Conservation (phyloP, 306 rosid species). For the Medicago ruthenica region DNA sequence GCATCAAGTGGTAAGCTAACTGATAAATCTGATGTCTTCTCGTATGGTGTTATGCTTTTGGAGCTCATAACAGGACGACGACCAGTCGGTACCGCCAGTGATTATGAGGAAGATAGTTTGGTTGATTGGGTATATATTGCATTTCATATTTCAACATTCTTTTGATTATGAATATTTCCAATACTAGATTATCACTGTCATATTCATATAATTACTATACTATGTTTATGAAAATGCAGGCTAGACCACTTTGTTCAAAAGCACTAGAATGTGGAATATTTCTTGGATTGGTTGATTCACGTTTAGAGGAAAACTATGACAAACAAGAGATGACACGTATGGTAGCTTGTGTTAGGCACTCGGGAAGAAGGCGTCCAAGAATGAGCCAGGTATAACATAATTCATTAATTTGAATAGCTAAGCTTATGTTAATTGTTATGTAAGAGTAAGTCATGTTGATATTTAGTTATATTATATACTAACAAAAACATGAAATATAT, state of each 20-base stretch:
- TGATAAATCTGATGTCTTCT: slow-evolving; percentile 90
- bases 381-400: slow-evolving; percentile 76
- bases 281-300: slow-evolving; percentile 64
- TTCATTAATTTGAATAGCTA: background rate
- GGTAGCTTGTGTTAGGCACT: slow-evolving; percentile 83
- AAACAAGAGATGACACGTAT: slow-evolving; percentile 63
- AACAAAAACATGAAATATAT: slow-evolving; percentile 29
- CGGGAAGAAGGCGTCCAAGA: slow-evolving; percentile 73
- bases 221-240: slow-evolving; percentile 52
- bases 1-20: slow-evolving; percentile 94
- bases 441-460: background rate
- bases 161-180: background rate
- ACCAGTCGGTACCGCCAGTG: slow-evolving; percentile 54
- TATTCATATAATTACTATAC: background rate
- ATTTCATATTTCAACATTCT: background rate
- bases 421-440: background rate
- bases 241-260: slow-evolving; percentile 68
- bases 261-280: slow-evolving; percentile 55
- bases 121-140: slow-evolving; percentile 80
- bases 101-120: slow-evolving; percentile 67
- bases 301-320: slow-evolving; percentile 57
- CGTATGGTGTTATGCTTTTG: slow-evolving; percentile 79
- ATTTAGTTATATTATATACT: background rate
- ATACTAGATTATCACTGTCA: background rate
- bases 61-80: slow-evolving; percentile 75